phyloP scores from a whole-genome alignment of 768 basidiomycete genomes.

The Collybia mongolica region DNA sequence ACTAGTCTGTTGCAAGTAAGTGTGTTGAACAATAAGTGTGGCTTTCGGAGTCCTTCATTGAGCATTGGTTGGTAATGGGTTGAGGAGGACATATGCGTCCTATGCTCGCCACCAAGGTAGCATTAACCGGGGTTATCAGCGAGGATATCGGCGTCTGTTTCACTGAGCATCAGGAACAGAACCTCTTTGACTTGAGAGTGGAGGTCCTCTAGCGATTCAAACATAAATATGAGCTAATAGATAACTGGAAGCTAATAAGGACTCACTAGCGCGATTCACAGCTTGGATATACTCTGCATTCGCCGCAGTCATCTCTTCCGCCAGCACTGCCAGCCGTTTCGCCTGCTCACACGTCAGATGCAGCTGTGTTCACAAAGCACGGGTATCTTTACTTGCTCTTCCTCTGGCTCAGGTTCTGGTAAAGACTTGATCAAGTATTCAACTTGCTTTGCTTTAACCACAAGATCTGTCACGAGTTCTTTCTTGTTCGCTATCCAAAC shows the following conservation, averaged over 20 bases:
- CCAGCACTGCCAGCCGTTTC: constrained; percentile 60
- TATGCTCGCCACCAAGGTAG: not conserved
- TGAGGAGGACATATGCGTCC: no score
- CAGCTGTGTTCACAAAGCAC: not conserved
- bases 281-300: constrained; percentile 77
- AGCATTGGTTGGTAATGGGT: no score
- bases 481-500: constrained; percentile 65
- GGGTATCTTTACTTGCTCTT: constrained; percentile 55
- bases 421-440: constrained; percentile 81
- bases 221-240: not conserved
- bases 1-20: no score
- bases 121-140: constrained; percentile 6
- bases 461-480: constrained; percentile 80
- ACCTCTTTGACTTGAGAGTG: constrained; percentile 61
- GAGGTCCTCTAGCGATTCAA: constrained; percentile 45
- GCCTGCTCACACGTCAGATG: constrained; percentile 41
- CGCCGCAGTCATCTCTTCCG: constrained; percentile 67
- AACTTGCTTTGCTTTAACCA: constrained; percentile 87
- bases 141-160: constrained; percentile 37
- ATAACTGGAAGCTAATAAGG: not conserved
- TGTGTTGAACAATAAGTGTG: no score
- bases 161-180: constrained; percentile 53
- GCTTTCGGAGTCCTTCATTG: no score
- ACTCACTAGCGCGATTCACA: constrained; percentile 75
- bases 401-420: constrained; percentile 77